Percentiles rank a stretch among this genome's conserved stretches.
Evolutionary conservation across 78 protist species (phyloP).

Genomic region (Dictyostelium citrinum): DNA sequence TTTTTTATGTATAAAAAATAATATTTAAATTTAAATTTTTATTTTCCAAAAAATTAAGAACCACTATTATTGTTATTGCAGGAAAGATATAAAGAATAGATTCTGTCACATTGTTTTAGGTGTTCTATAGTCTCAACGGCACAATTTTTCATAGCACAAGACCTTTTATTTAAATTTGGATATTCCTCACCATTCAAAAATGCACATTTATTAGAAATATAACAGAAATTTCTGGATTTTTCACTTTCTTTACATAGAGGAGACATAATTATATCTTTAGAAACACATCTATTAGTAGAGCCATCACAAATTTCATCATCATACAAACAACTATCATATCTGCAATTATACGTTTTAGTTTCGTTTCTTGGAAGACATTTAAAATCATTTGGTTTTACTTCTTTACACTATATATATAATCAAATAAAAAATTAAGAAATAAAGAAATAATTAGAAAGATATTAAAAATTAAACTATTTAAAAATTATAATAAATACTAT

Average conservation of each 20-base stretch:
- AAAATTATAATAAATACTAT: background rate
- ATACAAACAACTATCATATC: background rate
- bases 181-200: background rate
- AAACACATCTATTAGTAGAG: background rate
- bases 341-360: background rate
- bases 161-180: background rate
- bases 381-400: background rate
- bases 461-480: background rate
- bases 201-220: background rate
- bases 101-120: background rate
- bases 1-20: too few species aligned
- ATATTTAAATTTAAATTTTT: too few species aligned
- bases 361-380: background rate
- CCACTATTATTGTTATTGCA: background rate
- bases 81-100: background rate
- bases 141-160: background rate
- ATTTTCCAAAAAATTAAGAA: background rate
- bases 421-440: background rate
- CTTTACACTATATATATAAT: background rate
- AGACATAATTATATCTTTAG: background rate
- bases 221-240: background rate
- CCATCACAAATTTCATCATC: constrained; percentile 1
- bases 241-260: background rate
- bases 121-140: background rate
- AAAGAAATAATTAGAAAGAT: background rate